phyloP scores from a whole-genome alignment of 2,329 filamentous ascomycete genomes.

The Trichoderma afroharzianum region DNA sequence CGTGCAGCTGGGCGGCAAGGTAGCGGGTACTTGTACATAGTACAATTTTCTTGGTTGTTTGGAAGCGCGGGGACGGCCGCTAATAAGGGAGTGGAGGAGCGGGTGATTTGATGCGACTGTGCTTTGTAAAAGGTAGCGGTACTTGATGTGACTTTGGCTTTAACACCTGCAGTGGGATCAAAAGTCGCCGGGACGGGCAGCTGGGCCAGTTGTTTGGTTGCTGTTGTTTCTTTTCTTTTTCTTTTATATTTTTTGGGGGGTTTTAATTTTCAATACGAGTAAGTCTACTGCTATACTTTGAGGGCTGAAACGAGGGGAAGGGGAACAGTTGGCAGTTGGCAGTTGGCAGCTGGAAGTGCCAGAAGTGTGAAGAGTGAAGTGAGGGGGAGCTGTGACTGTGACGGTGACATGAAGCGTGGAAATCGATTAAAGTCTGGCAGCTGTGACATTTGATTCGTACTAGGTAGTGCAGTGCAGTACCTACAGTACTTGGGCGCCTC shows the following conservation, averaged over 20 bases:
- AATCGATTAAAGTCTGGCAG: not conserved
- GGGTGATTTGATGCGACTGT: not conserved
- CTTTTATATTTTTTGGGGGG: not conserved
- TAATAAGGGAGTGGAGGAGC: not conserved
- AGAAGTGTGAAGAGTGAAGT: not conserved
- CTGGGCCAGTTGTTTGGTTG: not conserved
- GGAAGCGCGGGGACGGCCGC: not conserved
- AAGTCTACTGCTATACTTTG: not conserved
- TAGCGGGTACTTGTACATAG: not conserved
- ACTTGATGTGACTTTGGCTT: not conserved
- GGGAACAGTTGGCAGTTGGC: not conserved
- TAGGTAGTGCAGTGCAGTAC: too few relatives aligned
- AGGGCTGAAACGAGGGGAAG: not conserved
- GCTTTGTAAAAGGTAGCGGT: not conserved
- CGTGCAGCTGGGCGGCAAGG: not conserved
- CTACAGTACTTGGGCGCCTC: not conserved
- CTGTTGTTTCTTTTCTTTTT: not conserved
- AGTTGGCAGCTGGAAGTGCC: too few relatives aligned
- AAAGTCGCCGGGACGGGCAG: not conserved
- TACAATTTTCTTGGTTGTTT: not conserved
- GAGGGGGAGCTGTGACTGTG: not conserved
- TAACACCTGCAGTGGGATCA: not conserved
- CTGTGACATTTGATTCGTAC: not conserved
- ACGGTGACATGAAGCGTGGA: not conserved
- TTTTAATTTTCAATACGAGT: not conserved